Conservation (phyloP, 1,139 yeast species). For the Ogataea hybrid region DNA sequence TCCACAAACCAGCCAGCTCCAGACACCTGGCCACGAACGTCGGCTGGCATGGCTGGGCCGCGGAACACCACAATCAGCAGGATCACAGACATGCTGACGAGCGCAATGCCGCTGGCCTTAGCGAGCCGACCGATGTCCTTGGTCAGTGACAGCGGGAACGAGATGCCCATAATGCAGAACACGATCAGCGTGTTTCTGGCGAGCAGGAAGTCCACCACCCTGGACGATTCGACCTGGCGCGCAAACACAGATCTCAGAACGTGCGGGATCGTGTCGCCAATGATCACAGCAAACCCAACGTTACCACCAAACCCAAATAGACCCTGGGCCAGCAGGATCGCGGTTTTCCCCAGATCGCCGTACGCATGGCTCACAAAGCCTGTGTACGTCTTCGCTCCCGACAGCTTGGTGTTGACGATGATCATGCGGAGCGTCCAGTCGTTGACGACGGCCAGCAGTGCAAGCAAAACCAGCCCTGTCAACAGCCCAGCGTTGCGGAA, state of each 20-base stretch:
- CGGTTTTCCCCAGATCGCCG: conserved; percentile 68
- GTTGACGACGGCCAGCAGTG: conserved; percentile 62
- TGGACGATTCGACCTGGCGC: conserved; percentile 39
- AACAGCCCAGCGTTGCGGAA: conserved; percentile 74
- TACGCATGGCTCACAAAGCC: conserved; percentile 81
- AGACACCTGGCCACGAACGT: conserved; percentile 47
- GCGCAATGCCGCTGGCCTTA: conserved; percentile 83
- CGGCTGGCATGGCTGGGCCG: conserved; percentile 61
- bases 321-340: conserved; percentile 74
- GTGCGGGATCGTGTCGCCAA: conserved; percentile 94
- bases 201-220: conserved; percentile 50
- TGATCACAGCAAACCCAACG: conserved; percentile 90
- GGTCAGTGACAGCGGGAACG: conserved; percentile 80
- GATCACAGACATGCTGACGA: conserved; percentile 78
- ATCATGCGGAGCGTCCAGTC: conserved; percentile 87
- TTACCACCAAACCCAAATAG: conserved; percentile 93
- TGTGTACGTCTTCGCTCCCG: conserved; percentile 78
- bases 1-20: conserved; percentile 54
- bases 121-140: conserved; percentile 84
- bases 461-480: conserved; percentile 66
- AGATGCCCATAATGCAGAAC: conserved; percentile 66
- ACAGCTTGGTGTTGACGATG: conserved; percentile 76
- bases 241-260: conserved; percentile 73
- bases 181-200: conserved; percentile 67
- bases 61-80: conserved; percentile 69